phyloP scores from a whole-genome alignment of 768 basidiomycete genomes.

The Butyriboletus loyo region DNA sequence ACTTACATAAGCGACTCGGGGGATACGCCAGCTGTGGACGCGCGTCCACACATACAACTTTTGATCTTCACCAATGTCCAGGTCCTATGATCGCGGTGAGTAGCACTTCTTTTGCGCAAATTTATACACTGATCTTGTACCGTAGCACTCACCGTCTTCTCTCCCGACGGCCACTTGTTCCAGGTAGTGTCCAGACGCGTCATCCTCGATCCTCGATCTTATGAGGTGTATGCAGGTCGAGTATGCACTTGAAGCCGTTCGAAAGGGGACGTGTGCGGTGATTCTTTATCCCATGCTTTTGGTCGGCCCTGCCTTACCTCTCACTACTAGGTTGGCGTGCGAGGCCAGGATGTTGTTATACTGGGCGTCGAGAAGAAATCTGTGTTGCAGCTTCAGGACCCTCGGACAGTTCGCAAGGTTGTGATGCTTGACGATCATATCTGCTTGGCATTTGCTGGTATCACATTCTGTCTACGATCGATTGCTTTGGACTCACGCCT shows the following conservation, averaged over 20 bases:
- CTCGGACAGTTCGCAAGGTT: constrained; percentile 95
- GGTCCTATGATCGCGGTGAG: constrained; percentile 96
- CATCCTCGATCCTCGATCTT: constrained; percentile 11
- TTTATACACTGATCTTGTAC: constrained; percentile 3
- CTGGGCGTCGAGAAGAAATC: constrained; percentile 99
- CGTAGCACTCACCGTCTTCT: constrained; percentile 93
- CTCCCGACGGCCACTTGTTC: constrained; percentile 98
- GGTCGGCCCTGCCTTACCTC: constrained; percentile 2
- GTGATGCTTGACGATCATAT: constrained; percentile 98
- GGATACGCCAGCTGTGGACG: constrained; percentile 38
- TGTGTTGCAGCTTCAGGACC: constrained; percentile 95
- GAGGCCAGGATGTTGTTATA: constrained; percentile 92
- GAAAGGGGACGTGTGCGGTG: constrained; percentile 96
- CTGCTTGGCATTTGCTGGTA: constrained; percentile 96
- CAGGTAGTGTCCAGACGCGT: constrained; percentile 57
- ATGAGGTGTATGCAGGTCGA: constrained; percentile 68
- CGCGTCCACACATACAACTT: constrained; percentile 40
- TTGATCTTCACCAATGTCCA: constrained; percentile 58
- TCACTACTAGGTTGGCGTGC: constrained; percentile 78
- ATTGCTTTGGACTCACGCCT: constrained; percentile 8
- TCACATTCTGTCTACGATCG: constrained; percentile 20
- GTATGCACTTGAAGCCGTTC: constrained; percentile 96
- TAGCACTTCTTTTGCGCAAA: not conserved
- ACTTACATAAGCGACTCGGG: constrained; percentile 23
- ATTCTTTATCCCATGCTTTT: constrained; percentile 21